A percentile compares a stretch with the other conserved stretches of the same genome.
Evolutionary conservation across 805 yeast species (phyloP).

Genomic region (Saccharomycopsis vini): DNA sequence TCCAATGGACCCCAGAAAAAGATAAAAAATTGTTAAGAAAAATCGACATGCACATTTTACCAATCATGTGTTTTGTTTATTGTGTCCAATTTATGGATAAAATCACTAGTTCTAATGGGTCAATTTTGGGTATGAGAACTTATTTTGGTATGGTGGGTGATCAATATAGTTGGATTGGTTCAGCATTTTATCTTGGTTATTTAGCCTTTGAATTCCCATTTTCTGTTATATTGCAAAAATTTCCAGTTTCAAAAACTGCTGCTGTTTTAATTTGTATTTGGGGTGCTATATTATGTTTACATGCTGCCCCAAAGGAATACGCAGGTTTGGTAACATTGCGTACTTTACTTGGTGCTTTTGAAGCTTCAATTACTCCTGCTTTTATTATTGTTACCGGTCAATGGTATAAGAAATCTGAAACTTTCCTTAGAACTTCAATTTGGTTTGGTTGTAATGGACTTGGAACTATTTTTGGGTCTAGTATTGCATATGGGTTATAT

Average conservation of each 20-base stretch:
- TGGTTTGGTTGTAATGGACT: conserved; percentile 29
- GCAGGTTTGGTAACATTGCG: conserved; percentile 41
- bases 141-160: conserved; percentile 33
- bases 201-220: conserved; percentile 46
- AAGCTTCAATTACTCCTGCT: conserved; percentile 48
- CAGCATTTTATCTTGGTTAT: conserved; percentile 58
- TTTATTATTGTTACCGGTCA: conserved; percentile 33
- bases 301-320: conserved; percentile 36
- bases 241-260: conserved; percentile 47
- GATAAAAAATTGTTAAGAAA: not conserved
- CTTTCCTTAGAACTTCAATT: conserved; percentile 30
- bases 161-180: conserved; percentile 44
- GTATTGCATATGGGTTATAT: conserved; percentile 45
- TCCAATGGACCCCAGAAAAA: conserved; percentile 22
- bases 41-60: not conserved
- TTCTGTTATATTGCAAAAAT: conserved; percentile 38
- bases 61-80: not conserved
- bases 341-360: conserved; percentile 42
- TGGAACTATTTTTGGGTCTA: conserved; percentile 29
- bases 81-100: not conserved
- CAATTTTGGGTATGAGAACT: conserved; percentile 40
- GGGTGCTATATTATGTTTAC: conserved; percentile 48
- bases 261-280: conserved; percentile 43
- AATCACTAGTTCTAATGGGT: conserved; percentile 35
- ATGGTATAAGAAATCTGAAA: conserved; percentile 28